phyloP scores from a whole-genome alignment of 2,329 filamentous ascomycete genomes.

The Cordyceps cicadae region DNA sequence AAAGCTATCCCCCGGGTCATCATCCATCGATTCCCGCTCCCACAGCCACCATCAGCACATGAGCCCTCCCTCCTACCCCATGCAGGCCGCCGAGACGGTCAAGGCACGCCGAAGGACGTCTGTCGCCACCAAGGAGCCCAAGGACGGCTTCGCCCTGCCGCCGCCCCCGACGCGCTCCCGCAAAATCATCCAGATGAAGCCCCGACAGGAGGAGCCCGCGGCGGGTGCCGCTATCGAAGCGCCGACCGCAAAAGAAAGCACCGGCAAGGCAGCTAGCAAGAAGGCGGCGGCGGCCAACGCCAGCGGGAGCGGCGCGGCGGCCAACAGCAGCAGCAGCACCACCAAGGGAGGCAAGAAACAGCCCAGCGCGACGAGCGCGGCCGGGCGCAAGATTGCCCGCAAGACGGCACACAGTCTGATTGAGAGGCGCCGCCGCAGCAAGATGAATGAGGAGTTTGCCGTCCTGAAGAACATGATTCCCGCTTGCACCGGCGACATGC shows the following conservation, averaged over 20 bases:
- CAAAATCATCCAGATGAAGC: constrained; percentile 99
- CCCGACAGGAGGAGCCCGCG: constrained; percentile 36
- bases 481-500: constrained; percentile 94
- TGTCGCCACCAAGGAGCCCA: constrained; percentile 36
- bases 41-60: constrained; percentile 14
- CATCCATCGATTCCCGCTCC: constrained; percentile 5
- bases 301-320: neutral
- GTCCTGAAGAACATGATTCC: constrained; percentile 93
- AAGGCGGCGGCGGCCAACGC: constrained; percentile 14
- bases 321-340: constrained; percentile 4
- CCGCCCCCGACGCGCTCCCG: constrained; percentile 85
- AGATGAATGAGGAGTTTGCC: constrained; percentile 98
- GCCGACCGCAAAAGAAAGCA: constrained; percentile 10
- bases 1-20: constrained; percentile 11
- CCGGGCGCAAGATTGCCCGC: constrained; percentile 86
- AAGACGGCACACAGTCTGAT: constrained; percentile 97
- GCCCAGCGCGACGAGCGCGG: constrained; percentile 65
- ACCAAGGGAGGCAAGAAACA: constrained; percentile 63
- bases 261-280: constrained; percentile 3
- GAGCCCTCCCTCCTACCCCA: constrained; percentile 28
- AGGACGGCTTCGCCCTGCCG: constrained; percentile 69
- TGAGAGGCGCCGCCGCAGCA: constrained; percentile 78
- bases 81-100: constrained; percentile 43
- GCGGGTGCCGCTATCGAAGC: constrained; percentile 18
- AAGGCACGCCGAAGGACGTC: constrained; percentile 47